A percentile compares a stretch with the other conserved stretches of the same genome.
These are phyloP conservation scores for Cutaneotrichosporon sp. DNA, from an alignment of 1,284 basidiomycete genomes.

Conservation along the genomic window DNA sequence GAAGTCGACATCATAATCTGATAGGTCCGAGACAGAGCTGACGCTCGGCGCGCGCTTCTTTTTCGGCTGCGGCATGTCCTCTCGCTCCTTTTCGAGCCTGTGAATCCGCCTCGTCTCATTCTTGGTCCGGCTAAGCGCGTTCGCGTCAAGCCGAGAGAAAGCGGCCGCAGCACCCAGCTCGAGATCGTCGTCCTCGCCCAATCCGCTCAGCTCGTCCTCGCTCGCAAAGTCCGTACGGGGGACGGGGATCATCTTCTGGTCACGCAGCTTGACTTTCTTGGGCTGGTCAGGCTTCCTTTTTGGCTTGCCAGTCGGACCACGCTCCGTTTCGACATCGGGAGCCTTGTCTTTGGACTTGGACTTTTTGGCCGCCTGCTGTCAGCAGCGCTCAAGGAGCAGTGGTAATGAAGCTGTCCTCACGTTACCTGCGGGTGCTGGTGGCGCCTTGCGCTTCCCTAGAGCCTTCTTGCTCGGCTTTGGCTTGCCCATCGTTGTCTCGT, in stretches of 20 bases:
- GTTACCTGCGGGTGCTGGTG: not conserved
- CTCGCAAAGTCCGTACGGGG: conserved; percentile 36
- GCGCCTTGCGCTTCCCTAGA: conserved; percentile 37
- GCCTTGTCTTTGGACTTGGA: conserved; percentile 1
- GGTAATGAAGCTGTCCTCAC: conserved; percentile 5
- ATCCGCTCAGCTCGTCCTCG: conserved; percentile 15
- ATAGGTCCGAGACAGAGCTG: conserved; percentile 25
- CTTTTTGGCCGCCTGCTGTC: conserved; percentile 11
- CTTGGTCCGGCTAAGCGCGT: conserved; percentile 35
- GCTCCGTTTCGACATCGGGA: conserved; percentile 3
- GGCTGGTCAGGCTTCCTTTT: conserved; percentile 43
- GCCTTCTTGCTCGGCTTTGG: conserved; percentile 36
- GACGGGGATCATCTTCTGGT: conserved; percentile 46
- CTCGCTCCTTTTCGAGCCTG: conserved; percentile 35
- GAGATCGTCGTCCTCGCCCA: conserved; percentile 27
- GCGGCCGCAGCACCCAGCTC: conserved; percentile 14
- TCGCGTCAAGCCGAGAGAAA: conserved; percentile 34
- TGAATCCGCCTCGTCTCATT: conserved; percentile 49
- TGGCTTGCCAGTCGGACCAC: conserved; percentile 39
- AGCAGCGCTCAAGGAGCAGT: not conserved
- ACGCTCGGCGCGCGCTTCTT: conserved; percentile 29
- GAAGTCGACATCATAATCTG: conserved; percentile 42
- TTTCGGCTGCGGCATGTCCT: conserved; percentile 35
- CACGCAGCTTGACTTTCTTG: conserved; percentile 47
- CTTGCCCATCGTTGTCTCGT: conserved; percentile 26